Evolutionary conservation across 805 yeast genomes (phyloP), one percentile per base, ranked within the genome.

Genomic region (Saccharomycopsis oosterbeekiorum): DNA sequence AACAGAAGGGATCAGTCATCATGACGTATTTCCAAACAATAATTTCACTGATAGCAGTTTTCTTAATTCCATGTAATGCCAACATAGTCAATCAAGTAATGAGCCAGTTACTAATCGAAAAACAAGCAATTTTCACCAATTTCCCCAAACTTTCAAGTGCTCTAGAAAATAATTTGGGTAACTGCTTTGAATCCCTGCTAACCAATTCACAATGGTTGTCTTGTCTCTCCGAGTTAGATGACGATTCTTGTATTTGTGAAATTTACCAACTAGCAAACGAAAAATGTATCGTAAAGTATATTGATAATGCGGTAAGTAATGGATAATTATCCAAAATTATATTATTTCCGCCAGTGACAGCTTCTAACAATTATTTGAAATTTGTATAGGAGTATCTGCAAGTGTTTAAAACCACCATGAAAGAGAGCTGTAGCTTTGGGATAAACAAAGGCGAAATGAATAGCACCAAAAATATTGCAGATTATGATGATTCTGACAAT

Each of bases 181-280:
- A 6, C 12, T 61, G 63, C 42, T 55, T 61, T 29, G 37, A 36
- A 4, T 17, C 54, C 2, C 21, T 61, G 8, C 12, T 26, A 12
- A n/a, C 59, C 15, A 55, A 58, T 39, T 14, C 21, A 12, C 50
- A 53, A 29, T 62, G 62, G 62, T 24, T 59, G 2, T 29, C 54
- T 26, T 62, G 62, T 17, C 62, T 59, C 8, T 19, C 55, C n/a
- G 59, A 41, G 26, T 12, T 51, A 4, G 60, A 55, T 12, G 64
- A 62, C n/a, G 62, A 59, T 50, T 24, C 26, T 12, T 62, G 64
- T 17, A 59, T 59, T 41, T 62, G 64, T 43, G 51, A 40, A 19
- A 15, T 58, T 8, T 61, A 61, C 50, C 55, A 41, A 10, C 21
- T 40, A 29, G 63, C 63, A 4, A 54, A 9, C 19, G 57, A 57